Evolutionary conservation across 192 early-diverging fungal species (phyloP), one percentile per base, ranked within the genome.

Genomic region (Linnemannia schmuckeri): DNA sequence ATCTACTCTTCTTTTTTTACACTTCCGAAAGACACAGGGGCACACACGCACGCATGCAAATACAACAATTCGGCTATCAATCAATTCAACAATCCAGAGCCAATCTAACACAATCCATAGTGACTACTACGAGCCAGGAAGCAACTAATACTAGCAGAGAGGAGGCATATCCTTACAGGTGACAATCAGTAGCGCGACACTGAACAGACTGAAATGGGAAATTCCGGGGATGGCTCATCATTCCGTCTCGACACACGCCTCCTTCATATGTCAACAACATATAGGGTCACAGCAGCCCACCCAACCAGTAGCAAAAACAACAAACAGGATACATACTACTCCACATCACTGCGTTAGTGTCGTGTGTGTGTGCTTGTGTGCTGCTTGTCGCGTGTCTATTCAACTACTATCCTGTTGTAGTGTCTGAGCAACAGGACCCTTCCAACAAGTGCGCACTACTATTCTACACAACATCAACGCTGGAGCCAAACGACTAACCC

Each of bases 171-270:
- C 12, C 30, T 15, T 30, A 15, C 61, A 12, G 33, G 30, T 30
- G 9, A 66, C 30, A 66, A 33, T 30, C 55, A 57, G 10, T 17
- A 63, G 61, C 61, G 30, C 61, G 30, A 66, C 61, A 66, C 61
- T 27, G 30, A 12, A 35, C 61, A 33, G 61, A 66, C 61, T 66
- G 57, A 76, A 76, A 41, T 40, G 57, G 75, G 54, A 76, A 41
- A 76, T 63, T 76, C 57, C 41, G 75, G 75, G 75, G 75, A 76
- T 76, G 55, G 41, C 75, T 72, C 70, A 72, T 42, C 41, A 41
- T 42, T 72, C 70, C 24, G 17, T 35, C 38, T 41, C 18, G n/a
- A 42, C 70, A 44, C 2, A 22, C 35, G 44, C 22, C 22, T 72
- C 49, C 61, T 72, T 72, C 70, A 40, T 38, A 66, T 66, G 61